Evolutionary conservation across 768 basidiomycete genomes (phyloP).

Genomic region (Russula dissimulans): DNA sequence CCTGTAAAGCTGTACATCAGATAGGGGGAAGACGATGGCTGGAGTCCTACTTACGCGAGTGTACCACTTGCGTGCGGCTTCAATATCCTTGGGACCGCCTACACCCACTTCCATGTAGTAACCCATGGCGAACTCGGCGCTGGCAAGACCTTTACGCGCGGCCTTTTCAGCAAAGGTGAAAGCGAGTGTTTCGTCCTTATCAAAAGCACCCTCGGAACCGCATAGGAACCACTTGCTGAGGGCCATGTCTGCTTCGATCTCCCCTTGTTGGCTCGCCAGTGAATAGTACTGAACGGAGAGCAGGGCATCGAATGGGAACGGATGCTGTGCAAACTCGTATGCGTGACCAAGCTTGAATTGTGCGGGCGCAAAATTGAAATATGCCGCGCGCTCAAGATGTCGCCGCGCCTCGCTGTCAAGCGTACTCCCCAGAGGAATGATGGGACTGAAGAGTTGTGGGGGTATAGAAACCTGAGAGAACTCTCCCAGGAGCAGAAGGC

Average conservation of each 20-base stretch:
- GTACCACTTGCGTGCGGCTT: slow-evolving; percentile 73
- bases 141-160: slow-evolving; percentile 60
- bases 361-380: slow-evolving; percentile 72
- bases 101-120: slow-evolving; percentile 94
- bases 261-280: slow-evolving; percentile 74
- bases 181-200: slow-evolving; percentile 81
- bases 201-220: slow-evolving; percentile 67
- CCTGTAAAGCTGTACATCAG: slow-evolving; percentile 33
- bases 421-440: slow-evolving; percentile 42
- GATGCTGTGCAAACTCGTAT: slow-evolving; percentile 83
- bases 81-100: slow-evolving; percentile 56
- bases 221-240: slow-evolving; percentile 96
- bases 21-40: background rate
- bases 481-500: slow-evolving; percentile 78
- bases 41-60: slow-evolving; percentile 34
- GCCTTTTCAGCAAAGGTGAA: slow-evolving; percentile 88
- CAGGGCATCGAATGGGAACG: slow-evolving; percentile 81
- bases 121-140: slow-evolving; percentile 91
- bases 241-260: slow-evolving; percentile 94
- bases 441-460: slow-evolving; percentile 41
- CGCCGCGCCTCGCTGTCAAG: slow-evolving; percentile 55
- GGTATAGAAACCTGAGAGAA: slow-evolving; percentile 59
- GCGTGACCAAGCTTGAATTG: slow-evolving; percentile 91
- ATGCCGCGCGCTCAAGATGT: slow-evolving; percentile 79
- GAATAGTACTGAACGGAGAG: slow-evolving; percentile 87